These are phyloP conservation scores for Myrmaecium sp. DNA, from an alignment of 2,329 filamentous ascomycete species.

Conservation along the genomic window DNA sequence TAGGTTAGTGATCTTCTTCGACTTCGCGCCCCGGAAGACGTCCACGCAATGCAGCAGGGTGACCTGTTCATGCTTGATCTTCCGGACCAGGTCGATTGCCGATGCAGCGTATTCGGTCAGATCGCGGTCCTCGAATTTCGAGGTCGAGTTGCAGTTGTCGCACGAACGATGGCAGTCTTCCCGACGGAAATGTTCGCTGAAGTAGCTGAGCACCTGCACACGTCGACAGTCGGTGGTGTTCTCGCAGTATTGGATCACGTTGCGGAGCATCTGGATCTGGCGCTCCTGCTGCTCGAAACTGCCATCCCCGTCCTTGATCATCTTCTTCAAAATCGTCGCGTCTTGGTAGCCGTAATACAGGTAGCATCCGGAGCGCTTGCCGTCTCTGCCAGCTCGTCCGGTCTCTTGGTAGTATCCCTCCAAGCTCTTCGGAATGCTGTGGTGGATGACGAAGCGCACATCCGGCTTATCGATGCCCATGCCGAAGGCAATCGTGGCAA, in stretches of 20 bases:
- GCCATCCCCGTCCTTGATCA: constrained; percentile 72
- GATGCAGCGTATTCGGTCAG: constrained; percentile 58
- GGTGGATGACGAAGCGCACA: constrained; percentile 90
- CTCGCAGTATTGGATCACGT: constrained; percentile 76
- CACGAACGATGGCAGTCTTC: constrained; percentile 59
- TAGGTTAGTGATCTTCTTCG: constrained; percentile 37
- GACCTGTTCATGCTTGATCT: constrained; percentile 40
- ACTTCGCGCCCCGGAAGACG: constrained; percentile 55
- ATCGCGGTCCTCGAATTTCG: constrained; percentile 56
- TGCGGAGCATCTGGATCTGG: constrained; percentile 69
- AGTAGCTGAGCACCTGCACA: constrained; percentile 81
- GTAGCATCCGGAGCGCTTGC: constrained; percentile 72
- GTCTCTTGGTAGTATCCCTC: constrained; percentile 99
- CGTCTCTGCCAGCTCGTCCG: constrained; percentile 83
- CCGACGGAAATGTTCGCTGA: constrained; percentile 65
- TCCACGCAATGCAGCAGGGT: constrained; percentile 74
- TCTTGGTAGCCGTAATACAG: constrained; percentile 77
- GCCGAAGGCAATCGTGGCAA: constrained; percentile 94
- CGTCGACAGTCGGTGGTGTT: constrained; percentile 77
- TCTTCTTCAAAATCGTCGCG: constrained; percentile 51
- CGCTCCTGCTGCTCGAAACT: constrained; percentile 64
- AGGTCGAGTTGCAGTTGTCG: constrained; percentile 72
- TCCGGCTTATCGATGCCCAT: constrained; percentile 99
- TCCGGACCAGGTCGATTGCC: constrained; percentile 50
- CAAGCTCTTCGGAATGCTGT: constrained; percentile 80